Conservation (phyloP, 441 rosid genomes). For the Viola pubescens region DNA sequence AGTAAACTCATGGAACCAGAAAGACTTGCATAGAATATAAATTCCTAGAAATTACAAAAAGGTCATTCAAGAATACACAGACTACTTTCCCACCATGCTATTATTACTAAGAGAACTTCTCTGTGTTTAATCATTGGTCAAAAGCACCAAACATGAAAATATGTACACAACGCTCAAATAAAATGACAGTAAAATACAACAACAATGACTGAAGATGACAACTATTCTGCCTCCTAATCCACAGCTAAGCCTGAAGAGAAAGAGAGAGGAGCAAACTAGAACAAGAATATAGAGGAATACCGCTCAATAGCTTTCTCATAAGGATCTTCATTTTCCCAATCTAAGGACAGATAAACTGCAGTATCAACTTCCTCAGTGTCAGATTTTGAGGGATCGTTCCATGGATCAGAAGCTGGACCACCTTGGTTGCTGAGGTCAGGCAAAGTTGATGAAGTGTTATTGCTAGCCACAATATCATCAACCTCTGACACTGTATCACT, state of each 20-base stretch:
- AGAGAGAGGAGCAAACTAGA: not conserved
- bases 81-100: not conserved
- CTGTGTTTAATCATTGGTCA: not conserved
- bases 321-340: slow-evolving; percentile 90
- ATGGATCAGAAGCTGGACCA: slow-evolving; percentile 34
- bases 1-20: not conserved
- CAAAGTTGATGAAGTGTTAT: slow-evolving; percentile 30
- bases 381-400: slow-evolving; percentile 33
- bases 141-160: slow-evolving; percentile 3
- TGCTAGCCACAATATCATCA: slow-evolving; percentile 45
- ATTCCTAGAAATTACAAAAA: not conserved
- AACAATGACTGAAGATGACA: too few relatives aligned
- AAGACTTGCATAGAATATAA: not conserved
- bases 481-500: slow-evolving; percentile 75
- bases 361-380: slow-evolving; percentile 47
- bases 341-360: slow-evolving; percentile 78
- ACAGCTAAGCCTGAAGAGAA: not conserved
- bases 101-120: slow-evolving; percentile 1
- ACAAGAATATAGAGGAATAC: slow-evolving; percentile 32
- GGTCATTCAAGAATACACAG: not conserved
- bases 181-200: not conserved
- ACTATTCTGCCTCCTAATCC: too few relatives aligned
- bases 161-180: not conserved
- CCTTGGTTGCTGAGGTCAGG: slow-evolving; percentile 38
- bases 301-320: slow-evolving; percentile 88